phyloP scores from a whole-genome alignment of 768 basidiomycete species.

The Tricholomella constricta region DNA sequence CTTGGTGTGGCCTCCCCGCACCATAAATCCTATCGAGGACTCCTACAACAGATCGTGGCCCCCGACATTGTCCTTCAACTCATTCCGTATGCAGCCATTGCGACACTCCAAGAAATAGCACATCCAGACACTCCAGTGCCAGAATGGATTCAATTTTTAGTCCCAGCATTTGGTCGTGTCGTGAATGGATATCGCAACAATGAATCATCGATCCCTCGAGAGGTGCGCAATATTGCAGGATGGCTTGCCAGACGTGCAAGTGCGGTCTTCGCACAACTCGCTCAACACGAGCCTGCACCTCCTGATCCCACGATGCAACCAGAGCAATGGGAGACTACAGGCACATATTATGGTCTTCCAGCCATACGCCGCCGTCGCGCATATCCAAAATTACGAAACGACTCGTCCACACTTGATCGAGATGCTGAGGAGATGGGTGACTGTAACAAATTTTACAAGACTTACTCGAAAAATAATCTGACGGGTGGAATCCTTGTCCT shows the following conservation, averaged over 20 bases:
- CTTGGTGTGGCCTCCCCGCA: not conserved
- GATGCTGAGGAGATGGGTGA: slow-evolving; percentile 8
- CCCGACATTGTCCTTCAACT: slow-evolving; percentile 2
- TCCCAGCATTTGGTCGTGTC: slow-evolving; percentile 1
- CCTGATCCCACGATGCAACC: not conserved
- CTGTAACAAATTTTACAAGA: slow-evolving; percentile 5
- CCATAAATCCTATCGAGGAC: not conserved
- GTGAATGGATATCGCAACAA: not conserved
- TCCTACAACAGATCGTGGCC: not conserved
- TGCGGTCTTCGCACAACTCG: not conserved
- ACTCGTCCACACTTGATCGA: not conserved
- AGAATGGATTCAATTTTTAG: slow-evolving; percentile 1
- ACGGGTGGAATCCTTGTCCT: slow-evolving; percentile 32
- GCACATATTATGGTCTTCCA: slow-evolving; percentile 4
- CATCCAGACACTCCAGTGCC: not conserved
- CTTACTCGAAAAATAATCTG: slow-evolving; percentile 5
- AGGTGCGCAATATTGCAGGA: not conserved
- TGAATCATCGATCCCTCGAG: not conserved
- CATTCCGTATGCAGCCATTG: slow-evolving; percentile 1
- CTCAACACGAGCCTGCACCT: slow-evolving; percentile 2
- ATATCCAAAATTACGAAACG: not conserved
- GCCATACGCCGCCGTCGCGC: not conserved
- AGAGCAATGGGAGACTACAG: not conserved
- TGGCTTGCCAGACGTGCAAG: slow-evolving; percentile 2
- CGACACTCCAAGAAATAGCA: not conserved